Evolutionary conservation across 371 early-diverging fungal species (phyloP), one percentile per base, ranked within the genome.

Genomic region (Vairimorpha apis): DNA sequence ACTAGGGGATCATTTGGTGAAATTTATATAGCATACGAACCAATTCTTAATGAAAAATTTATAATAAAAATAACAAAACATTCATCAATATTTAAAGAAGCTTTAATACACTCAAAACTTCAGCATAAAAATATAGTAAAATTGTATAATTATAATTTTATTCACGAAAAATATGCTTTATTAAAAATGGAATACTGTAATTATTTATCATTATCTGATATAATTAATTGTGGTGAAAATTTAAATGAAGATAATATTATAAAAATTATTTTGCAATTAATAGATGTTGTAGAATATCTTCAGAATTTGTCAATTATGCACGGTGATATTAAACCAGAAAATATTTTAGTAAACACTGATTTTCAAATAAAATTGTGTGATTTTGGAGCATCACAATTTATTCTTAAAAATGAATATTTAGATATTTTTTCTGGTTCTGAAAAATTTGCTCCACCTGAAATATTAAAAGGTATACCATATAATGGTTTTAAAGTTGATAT

Each of bases 261-360:
- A 10, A 55, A 30, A 13, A 41, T 65, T 23, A 43, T 59, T 30
- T 51, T 13, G 41, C 72, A 73, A 37, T 33, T 77, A 18, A 16
- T 77, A 33, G 8, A 63, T 12, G 76, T 37, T 4, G 38, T 76
- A 14, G 30, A 32, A 18, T 76, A 72, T 56, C 37, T 79, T 30
- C 79, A 79, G 37, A 30, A 32, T 0, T 2, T 37, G 1, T 41
- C 51, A 29, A 66, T 79, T n/a, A 47, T 79, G 38, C 79, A 79
- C 53, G 41, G 79, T 27, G 79, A 79, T 65, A 72, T 79, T 33
- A 79, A 79, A 47, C 66, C 74, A 30, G 72, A 56, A 30, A 79
- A 79, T 49, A 79, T 76, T 45, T 38, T 78, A n/a, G 59, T 79
- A n/a, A 38, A 53, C 25, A 1, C n/a, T 0, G 3, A 65, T 63